Evolutionary conservation across 352 stramenopile species (phyloP), one percentile per base, ranked within the genome.

Genomic region (Globisporangium cederbergense): DNA sequence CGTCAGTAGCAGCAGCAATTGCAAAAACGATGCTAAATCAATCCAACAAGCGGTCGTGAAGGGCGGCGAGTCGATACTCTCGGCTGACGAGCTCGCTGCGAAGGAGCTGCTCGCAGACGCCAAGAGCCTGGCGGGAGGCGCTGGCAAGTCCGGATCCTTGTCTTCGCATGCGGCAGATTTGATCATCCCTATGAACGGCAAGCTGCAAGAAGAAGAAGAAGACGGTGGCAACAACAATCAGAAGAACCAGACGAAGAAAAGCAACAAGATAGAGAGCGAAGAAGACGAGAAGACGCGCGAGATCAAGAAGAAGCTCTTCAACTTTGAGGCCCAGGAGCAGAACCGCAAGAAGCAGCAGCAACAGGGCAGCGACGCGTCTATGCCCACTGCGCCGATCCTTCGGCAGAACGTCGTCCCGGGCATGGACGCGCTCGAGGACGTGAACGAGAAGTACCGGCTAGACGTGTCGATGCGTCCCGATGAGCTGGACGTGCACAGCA

Each of bases 391-490:
- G 57, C 86, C 86, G 30, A 90, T 95, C 64, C 68, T 95, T 16
- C 76, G 81, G 52, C 80, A 91, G 55, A 95, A 95, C 60, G 78
- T 63, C 5, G 78, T 95, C 14, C 83, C 83, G 0, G 86, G 83
- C 9, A 73, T 93, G 49, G 79, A 91, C 42, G 64, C 73, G 25
- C 67, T 95, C 25, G 70, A 72, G 22, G 82, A 93, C 62, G 77
- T 97, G 47, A 85, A 83, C 52, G 79, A 95, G 22, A 89, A 97
- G 62, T 94, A 93, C 65, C 74, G 89, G 13, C 79, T 90, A 38
- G 90, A 97, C 61, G 72, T 98, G 10, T 76, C 84, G 25, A 58
- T 86, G 53, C 82, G 90, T 0, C 88, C 91, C 0, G 81, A 96
- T 2, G 91, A 88, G 43, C 68, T 93, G 13, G 79, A 96, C 34